Conservation (phyloP, 78 protist genomes). For the Dictyostelium discoideum region DNA sequence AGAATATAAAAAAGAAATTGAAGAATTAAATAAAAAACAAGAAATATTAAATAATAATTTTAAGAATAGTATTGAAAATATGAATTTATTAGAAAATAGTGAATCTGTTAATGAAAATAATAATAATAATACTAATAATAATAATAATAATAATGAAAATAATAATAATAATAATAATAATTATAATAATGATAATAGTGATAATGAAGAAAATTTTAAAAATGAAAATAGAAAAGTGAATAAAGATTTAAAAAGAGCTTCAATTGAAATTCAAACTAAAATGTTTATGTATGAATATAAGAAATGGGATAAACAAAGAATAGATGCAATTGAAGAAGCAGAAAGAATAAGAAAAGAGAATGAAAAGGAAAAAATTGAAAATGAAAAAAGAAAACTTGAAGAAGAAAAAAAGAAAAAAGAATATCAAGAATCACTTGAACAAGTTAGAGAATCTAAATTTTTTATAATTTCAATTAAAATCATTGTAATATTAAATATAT, state of each 20-base stretch:
- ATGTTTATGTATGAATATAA: background rate
- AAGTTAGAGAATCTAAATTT: background rate
- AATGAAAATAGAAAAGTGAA: background rate
- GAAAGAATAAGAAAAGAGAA: background rate
- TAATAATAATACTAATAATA: background rate
- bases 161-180: background rate
- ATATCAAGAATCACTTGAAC: background rate
- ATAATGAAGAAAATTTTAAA: background rate
- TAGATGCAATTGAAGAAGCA: background rate
- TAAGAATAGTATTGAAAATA: background rate
- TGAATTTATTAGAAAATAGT: background rate
- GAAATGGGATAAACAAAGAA: background rate
- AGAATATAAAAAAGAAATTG: background rate
- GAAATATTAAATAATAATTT: background rate
- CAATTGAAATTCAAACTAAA: background rate
- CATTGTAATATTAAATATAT: background rate
- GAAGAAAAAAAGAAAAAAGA: background rate
- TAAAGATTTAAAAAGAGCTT: background rate
- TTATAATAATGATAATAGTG: background rate
- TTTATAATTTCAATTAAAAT: background rate
- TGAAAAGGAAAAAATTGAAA: background rate
- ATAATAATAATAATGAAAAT: background rate
- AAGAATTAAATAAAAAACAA: background rate
- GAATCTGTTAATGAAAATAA: background rate
- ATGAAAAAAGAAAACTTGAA: background rate